A percentile compares a stretch with the other conserved stretches of the same genome.
phyloP scores from a whole-genome alignment of 83 land plant species.

The Diphasiastrum complanatum region DNA sequence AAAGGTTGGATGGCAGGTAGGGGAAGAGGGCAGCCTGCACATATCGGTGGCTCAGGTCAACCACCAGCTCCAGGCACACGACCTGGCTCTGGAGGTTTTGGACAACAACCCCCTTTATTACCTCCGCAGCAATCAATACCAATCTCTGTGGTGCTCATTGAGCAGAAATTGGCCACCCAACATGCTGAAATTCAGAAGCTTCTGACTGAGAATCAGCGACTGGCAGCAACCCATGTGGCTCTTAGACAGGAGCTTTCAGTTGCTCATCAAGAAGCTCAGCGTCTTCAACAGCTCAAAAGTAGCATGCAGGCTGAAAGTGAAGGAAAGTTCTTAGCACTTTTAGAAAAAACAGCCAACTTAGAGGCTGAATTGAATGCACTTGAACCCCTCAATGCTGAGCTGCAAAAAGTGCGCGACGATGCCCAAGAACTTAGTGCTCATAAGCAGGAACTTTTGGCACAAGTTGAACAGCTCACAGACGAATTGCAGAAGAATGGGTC shows the following conservation, averaged over 20 bases:
- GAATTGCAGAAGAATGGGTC: too few relatives aligned
- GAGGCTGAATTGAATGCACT: constrained; percentile 19
- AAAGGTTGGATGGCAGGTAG: too few relatives aligned
- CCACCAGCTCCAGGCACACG: too few relatives aligned
- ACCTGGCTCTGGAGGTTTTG: too few relatives aligned
- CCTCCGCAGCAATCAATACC: too few relatives aligned
- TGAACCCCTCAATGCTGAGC: constrained; percentile 21
- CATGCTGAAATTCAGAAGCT: constrained; percentile 23
- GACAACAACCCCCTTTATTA: too few relatives aligned
- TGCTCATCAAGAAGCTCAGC: constrained; percentile 22
- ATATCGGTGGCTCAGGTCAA: too few relatives aligned
- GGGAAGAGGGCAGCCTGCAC: too few relatives aligned
- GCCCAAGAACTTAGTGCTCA: constrained; percentile 9
- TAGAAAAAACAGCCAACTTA: constrained; percentile 23
- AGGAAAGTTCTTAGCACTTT: constrained; percentile 11
- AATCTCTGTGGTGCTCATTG: too few relatives aligned
- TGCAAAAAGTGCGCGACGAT: constrained; percentile 20
- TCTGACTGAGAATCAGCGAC: constrained; percentile 23
- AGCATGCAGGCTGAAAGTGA: constrained; percentile 20
- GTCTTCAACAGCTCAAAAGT: constrained; percentile 11
- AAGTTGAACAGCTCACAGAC: too few relatives aligned
- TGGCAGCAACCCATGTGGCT: constrained; percentile 23
- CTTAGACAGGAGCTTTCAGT: constrained; percentile 22
- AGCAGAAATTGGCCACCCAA: constrained; percentile 19
- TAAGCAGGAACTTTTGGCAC: constrained; percentile 20